Conservation (phyloP, 257 asterid species). For the Datura wrightii region DNA sequence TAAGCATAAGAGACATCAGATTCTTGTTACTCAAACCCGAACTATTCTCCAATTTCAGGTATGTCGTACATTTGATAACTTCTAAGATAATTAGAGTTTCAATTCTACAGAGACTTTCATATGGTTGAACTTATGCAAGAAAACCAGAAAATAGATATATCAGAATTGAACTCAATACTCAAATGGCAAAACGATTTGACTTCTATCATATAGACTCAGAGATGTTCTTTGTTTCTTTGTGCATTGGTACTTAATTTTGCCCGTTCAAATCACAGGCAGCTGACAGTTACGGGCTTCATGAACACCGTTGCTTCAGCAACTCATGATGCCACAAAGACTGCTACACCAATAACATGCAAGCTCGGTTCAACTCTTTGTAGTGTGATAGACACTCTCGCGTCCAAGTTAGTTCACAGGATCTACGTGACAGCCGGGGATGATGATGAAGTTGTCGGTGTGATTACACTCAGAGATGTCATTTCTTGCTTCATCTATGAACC, state of each 20-base stretch:
- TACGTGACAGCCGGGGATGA: slow-evolving; percentile 58
- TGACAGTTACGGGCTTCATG: slow-evolving; percentile 74
- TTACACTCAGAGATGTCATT: slow-evolving; percentile 87
- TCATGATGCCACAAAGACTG: slow-evolving; percentile 47
- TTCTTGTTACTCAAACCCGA: slow-evolving; percentile 84
- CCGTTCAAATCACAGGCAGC: slow-evolving; percentile 52
- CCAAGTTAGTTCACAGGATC: slow-evolving; percentile 69
- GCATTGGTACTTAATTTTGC: neutral
- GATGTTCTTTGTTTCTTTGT: neutral
- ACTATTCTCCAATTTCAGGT: slow-evolving; percentile 76
- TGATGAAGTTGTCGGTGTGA: slow-evolving; percentile 61
- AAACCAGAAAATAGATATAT: neutral
- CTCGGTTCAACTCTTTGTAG: slow-evolving; percentile 60
- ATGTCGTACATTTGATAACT: neutral
- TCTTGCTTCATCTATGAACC: slow-evolving; percentile 87
- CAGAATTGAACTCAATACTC: neutral
- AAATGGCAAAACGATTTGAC: neutral
- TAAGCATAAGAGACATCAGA: slow-evolving; percentile 89
- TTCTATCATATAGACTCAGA: neutral
- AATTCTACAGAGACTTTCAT: neutral
- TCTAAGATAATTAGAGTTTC: neutral
- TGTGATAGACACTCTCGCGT: slow-evolving; percentile 70
- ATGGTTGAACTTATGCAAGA: neutral
- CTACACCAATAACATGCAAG: slow-evolving; percentile 77
- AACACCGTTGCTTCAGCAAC: slow-evolving; percentile 52